Conservation (phyloP, 495 filamentous ascomycete genomes). For the Neurospora terricola region DNA sequence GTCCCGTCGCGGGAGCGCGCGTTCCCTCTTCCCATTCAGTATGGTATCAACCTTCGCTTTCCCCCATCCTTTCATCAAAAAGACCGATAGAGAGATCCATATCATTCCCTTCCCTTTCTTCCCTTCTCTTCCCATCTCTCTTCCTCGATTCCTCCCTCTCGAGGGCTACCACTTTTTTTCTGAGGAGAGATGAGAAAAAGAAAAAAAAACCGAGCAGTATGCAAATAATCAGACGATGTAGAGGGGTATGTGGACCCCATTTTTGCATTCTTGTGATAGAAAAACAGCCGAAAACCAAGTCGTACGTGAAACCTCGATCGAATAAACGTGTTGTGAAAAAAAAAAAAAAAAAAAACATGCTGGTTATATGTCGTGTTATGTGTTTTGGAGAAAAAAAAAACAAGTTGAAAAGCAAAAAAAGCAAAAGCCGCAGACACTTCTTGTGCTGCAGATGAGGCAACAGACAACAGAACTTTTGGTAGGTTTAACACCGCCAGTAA, state of each 20-base stretch:
- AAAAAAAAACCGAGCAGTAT: not conserved
- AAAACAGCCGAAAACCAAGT: not conserved
- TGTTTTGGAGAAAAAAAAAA: not conserved
- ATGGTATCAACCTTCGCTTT: not conserved
- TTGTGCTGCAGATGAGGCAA: not conserved
- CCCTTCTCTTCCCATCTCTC: not conserved
- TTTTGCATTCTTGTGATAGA: not conserved
- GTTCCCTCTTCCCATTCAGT: not conserved
- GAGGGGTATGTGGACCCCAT: not conserved
- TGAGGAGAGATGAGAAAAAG: not conserved
- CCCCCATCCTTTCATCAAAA: not conserved
- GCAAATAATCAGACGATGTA: not conserved
- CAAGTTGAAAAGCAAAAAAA: not conserved
- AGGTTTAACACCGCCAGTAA: not conserved
- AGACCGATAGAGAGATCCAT: not conserved
- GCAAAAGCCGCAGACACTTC: not conserved
- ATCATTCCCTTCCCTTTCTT: not conserved
- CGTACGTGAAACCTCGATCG: not conserved
- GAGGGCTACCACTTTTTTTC: not conserved
- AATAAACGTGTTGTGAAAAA: not conserved
- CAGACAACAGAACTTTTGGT: not conserved
- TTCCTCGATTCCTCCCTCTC: not conserved
- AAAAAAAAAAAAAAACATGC: not conserved
- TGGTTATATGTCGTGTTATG: not conserved
- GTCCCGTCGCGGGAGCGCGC: not conserved